phyloP scores from a whole-genome alignment of 2,329 filamentous ascomycete genomes.

The Arachnomyces sp. region DNA sequence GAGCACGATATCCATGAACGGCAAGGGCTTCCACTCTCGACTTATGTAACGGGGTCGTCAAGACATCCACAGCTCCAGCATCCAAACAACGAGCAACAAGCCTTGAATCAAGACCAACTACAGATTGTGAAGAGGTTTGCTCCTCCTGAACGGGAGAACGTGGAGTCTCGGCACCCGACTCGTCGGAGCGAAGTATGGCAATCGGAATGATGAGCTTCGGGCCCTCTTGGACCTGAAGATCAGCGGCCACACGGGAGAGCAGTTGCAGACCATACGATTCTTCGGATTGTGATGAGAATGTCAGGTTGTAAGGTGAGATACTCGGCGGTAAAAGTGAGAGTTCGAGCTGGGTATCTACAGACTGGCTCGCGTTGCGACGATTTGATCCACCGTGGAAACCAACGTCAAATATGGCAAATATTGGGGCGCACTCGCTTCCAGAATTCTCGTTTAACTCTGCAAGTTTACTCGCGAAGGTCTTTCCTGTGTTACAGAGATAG shows the following conservation, averaged over 20 bases:
- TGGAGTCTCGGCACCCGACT: conserved; percentile 28
- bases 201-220: conserved; percentile 45
- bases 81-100: conserved; percentile 69
- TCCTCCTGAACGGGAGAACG: conserved; percentile 12
- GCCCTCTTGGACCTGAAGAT: conserved; percentile 43
- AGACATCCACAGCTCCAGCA: conserved; percentile 76
- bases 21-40: conserved; percentile 69
- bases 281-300: conserved; percentile 36
- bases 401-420: conserved; percentile 50
- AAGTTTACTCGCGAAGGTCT: conserved; percentile 46
- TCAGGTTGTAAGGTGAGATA: conserved; percentile 27
- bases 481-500: conserved; percentile 46
- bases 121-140: conserved; percentile 16
- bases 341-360: conserved; percentile 23
- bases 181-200: conserved; percentile 35
- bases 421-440: conserved; percentile 42
- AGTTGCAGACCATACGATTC: conserved; percentile 44
- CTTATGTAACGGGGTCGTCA: conserved; percentile 68
- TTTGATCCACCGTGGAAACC: conserved; percentile 33
- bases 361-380: conserved; percentile 19
- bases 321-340: conserved; percentile 24
- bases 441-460: conserved; percentile 44
- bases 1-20: conserved; percentile 75
- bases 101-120: conserved; percentile 39
- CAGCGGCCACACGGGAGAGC: conserved; percentile 41